phyloP scores from a whole-genome alignment of 2,329 filamentous ascomycete genomes.

The Penicillium sp. region DNA sequence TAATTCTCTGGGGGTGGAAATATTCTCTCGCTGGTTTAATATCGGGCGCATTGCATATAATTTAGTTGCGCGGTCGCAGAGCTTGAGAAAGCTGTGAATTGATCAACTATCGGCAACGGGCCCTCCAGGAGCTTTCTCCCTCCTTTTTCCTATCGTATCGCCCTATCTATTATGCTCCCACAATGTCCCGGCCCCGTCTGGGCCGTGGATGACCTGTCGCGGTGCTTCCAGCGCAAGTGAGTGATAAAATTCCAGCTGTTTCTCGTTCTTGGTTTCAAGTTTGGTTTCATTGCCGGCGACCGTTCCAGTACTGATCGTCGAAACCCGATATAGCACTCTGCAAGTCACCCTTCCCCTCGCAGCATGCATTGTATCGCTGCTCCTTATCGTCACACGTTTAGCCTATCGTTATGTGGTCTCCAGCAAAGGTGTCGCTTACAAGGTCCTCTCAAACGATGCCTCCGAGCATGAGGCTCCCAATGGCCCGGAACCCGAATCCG shows the following conservation, averaged over 20 bases:
- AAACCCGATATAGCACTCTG: slow-evolving; percentile 62
- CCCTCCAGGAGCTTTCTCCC: slow-evolving; percentile 12
- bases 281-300: not conserved
- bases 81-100: not conserved
- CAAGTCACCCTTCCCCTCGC: slow-evolving; percentile 76
- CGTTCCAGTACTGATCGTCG: slow-evolving; percentile 15
- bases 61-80: not conserved
- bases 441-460: slow-evolving; percentile 36
- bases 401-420: slow-evolving; percentile 54
- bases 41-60: not conserved
- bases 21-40: not conserved
- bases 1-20: slow-evolving; percentile 13
- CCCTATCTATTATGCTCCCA: slow-evolving; percentile 49
- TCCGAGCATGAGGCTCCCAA: slow-evolving; percentile 54
- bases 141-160: not conserved
- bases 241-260: slow-evolving; percentile 18
- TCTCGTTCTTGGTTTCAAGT: not conserved
- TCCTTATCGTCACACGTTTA: slow-evolving; percentile 63
- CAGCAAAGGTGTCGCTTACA: slow-evolving; percentile 60
- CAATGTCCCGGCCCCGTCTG: slow-evolving; percentile 60
- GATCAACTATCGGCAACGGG: not conserved
- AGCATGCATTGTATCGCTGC: slow-evolving; percentile 68
- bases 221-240: slow-evolving; percentile 60
- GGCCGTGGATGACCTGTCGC: slow-evolving; percentile 62
- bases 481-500: slow-evolving; percentile 37